Percentiles rank a stretch among this genome's conserved stretches.
Evolutionary conservation across 2,329 filamentous ascomycete genomes (phyloP).

Genomic region (Tympanopsis confertula): DNA sequence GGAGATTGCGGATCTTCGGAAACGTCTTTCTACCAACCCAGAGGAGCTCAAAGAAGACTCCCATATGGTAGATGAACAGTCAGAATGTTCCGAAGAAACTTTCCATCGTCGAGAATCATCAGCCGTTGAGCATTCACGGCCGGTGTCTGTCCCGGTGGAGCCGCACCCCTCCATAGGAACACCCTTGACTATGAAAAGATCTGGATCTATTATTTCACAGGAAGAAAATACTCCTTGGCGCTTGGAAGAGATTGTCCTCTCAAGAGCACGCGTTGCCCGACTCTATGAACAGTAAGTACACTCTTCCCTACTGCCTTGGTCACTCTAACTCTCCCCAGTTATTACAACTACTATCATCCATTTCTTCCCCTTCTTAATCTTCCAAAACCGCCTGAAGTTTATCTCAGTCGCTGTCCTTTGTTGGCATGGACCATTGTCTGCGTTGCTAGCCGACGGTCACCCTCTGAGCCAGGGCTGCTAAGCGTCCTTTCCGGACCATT

Average conservation of each 20-base stretch:
- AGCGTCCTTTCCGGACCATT: neutral
- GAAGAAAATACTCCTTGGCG: neutral
- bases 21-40: neutral
- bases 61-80: neutral
- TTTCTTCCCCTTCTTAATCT: neutral
- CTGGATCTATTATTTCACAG: neutral
- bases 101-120: conserved; percentile 4
- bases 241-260: neutral
- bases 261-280: neutral
- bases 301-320: neutral
- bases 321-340: conserved; percentile 4
- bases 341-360: neutral
- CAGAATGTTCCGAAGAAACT: neutral
- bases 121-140: neutral
- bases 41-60: conserved; percentile 2
- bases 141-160: neutral
- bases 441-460: neutral
- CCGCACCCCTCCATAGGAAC: neutral
- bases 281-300: neutral
- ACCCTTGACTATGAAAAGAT: neutral
- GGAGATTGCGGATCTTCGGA: neutral
- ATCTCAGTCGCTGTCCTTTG: neutral
- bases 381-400: neutral
- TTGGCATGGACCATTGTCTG: neutral
- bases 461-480: neutral